Conservation (phyloP, 768 basidiomycete genomes). For the Lactifluus hygrophoroides region DNA sequence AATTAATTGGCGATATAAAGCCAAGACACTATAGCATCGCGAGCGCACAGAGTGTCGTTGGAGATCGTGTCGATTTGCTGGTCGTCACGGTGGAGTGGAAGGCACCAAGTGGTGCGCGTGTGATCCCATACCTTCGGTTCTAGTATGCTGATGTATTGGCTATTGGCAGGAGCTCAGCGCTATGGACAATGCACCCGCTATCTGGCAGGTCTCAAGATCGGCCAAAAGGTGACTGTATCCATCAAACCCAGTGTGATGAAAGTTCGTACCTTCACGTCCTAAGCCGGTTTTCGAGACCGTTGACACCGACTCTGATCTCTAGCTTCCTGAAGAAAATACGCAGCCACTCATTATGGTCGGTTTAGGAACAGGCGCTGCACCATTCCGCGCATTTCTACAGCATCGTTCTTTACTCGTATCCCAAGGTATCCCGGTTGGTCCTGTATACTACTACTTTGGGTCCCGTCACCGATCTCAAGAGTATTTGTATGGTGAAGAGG, state of each 20-base stretch:
- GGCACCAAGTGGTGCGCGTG: conserved; percentile 63
- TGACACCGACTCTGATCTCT: conserved; percentile 4
- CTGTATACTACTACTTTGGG: conserved; percentile 97
- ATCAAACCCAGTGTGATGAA: conserved; percentile 99
- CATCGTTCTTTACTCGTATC: conserved; percentile 78
- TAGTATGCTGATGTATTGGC: background rate
- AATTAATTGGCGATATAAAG: conserved; percentile 89
- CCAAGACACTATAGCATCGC: conserved; percentile 98
- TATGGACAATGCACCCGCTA: conserved; percentile 97
- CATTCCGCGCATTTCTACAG: conserved; percentile 98
- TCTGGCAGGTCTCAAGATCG: conserved; percentile 71
- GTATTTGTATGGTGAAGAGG: conserved; percentile 90
- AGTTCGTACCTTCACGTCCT: conserved; percentile 34
- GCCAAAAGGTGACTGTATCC: conserved; percentile 93
- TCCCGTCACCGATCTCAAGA: conserved; percentile 93
- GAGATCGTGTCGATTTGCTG: conserved; percentile 87
- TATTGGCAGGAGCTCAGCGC: conserved; percentile 50
- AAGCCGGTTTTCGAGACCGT: background rate
- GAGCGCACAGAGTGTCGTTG: conserved; percentile 89
- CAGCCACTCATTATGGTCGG: conserved; percentile 99
- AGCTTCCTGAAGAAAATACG: conserved; percentile 75
- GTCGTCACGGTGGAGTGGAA: conserved; percentile 97
- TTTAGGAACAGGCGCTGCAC: conserved; percentile 95
- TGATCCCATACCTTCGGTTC: background rate
- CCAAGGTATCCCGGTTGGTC: conserved; percentile 76